Conservation (phyloP, 768 basidiomycete species). For the Podaxis carcinomalis region DNA sequence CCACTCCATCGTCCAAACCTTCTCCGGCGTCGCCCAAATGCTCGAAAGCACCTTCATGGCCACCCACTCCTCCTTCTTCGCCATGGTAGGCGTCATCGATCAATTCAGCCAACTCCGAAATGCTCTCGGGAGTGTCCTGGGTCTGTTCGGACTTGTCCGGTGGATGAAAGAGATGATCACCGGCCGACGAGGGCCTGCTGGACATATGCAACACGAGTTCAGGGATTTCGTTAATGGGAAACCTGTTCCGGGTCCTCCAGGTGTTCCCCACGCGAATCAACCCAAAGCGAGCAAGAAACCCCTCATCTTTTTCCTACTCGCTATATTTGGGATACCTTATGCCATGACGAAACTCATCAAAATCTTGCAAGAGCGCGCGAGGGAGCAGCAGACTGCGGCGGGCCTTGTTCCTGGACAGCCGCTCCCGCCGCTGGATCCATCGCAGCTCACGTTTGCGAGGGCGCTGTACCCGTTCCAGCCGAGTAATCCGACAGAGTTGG, state of each 20-base stretch:
- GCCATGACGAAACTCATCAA: slow-evolving; percentile 89
- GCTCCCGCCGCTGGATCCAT: slow-evolving; percentile 67
- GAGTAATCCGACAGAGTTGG: slow-evolving; percentile 69
- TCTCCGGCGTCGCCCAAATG: slow-evolving; percentile 93
- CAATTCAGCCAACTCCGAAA: slow-evolving; percentile 90
- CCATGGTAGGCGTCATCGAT: slow-evolving; percentile 95
- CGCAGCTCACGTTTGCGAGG: slow-evolving; percentile 75
- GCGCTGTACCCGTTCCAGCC: slow-evolving; percentile 75
- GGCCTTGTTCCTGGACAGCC: slow-evolving; percentile 29
- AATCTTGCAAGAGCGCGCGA: slow-evolving; percentile 60
- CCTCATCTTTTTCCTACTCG: slow-evolving; percentile 87
- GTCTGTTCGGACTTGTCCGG: slow-evolving; percentile 82
- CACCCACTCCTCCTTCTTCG: slow-evolving; percentile 91
- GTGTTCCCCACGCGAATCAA: slow-evolving; percentile 10
- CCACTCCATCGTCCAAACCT: slow-evolving; percentile 93
- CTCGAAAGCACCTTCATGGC: slow-evolving; percentile 98
- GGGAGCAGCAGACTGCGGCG: slow-evolving; percentile 26
- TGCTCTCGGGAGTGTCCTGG: slow-evolving; percentile 90
- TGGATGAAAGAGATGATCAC: slow-evolving; percentile 74
- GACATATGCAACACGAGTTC: slow-evolving; percentile 60
- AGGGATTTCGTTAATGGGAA: slow-evolving; percentile 68
- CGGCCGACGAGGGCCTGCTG: slow-evolving; percentile 27
- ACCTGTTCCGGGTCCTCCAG: slow-evolving; percentile 35
- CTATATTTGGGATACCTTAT: slow-evolving; percentile 89
- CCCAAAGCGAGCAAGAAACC: slow-evolving; percentile 85